phyloP scores from a whole-genome alignment of 495 filamentous ascomycete species.

The Neurospora sp. region DNA sequence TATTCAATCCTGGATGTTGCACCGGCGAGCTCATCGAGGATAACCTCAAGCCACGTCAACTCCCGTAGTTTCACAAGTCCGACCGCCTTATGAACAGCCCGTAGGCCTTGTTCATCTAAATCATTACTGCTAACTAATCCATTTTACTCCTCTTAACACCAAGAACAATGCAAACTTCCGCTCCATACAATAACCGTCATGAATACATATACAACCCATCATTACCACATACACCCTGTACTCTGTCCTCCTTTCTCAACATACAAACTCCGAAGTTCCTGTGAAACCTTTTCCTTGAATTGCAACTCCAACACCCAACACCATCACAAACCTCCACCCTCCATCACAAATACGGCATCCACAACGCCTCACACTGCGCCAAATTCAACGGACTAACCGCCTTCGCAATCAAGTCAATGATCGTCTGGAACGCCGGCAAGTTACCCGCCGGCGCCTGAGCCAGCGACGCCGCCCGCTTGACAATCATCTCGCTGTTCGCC shows the following conservation, averaged over 20 bases:
- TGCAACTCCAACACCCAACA: not conserved
- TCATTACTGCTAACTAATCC: not conserved
- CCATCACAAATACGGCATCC: conserved; percentile 87
- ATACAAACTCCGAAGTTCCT: not conserved
- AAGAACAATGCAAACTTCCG: not conserved
- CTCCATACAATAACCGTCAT: not conserved
- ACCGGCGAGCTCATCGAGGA: not conserved
- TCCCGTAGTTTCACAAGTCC: not conserved
- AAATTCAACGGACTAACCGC: conserved; percentile 82
- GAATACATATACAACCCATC: not conserved
- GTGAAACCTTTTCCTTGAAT: not conserved
- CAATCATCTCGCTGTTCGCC: conserved; percentile 78
- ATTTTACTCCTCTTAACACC: not conserved
- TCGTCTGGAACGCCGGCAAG: conserved; percentile 90
- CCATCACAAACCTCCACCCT: not conserved
- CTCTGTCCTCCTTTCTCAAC: not conserved
- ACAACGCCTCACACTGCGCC: conserved; percentile 76
- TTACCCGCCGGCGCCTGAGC: conserved; percentile 54
- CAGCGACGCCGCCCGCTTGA: conserved; percentile 76
- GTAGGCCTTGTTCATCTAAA: not conserved
- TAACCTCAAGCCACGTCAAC: not conserved
- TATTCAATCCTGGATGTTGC: not conserved
- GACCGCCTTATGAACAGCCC: not conserved
- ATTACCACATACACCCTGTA: not conserved
- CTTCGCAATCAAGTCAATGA: conserved; percentile 79